Base-by-base conservation (phyloP, 257 asterid species). In the Rhazya stricta region DNA sequence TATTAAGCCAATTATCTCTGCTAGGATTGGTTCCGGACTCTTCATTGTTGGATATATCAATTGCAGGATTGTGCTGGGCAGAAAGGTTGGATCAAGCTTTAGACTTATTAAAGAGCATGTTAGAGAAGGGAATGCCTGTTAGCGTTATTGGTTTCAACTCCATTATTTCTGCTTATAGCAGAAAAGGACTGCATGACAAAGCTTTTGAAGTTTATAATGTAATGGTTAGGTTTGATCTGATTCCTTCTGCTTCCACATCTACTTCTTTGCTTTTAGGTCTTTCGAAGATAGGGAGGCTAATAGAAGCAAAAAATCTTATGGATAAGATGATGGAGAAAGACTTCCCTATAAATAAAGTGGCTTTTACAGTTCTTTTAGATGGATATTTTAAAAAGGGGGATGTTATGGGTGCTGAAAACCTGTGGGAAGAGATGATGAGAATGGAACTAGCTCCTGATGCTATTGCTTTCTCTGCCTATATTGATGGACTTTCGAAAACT, bases 381-480 rank as follows among this genome's bases (percentile, higher is more conserved):
- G 96, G 91, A 58, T 86, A 87, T 83, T 90, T 87, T 79, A 86
- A 86, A 84, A 82, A 84, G 75, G 95, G 97, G 81, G 92, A 94
- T 81, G 78, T 84, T 46, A 65, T 70, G 66, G 89, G 88, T 79
- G 97, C 99, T 79, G 89, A 82, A 74, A 69, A 79, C 72, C 71
- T 92, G 72, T 94, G 99, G 99, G 84, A 84, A 76, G 92, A 88
- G 71, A 92, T 94, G 99, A 89, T 82, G 77, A 82, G 67, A 79
- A 79, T 77, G 53, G 92, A 90, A 71, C 76, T 92, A 83, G 91
- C 90, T 74, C 97, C 97, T 69, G 99, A 94, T 85, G 89, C 83
- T 79, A 96, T 94, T 81, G 97, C 97, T 54, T 92, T 85, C 83
- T 94, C 99, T 79, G 91, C 97, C 75, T 90, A 86, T 71, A 82